phyloP scores from a whole-genome alignment of 805 yeast species.

The Sugiyamaella mastotermitis region DNA sequence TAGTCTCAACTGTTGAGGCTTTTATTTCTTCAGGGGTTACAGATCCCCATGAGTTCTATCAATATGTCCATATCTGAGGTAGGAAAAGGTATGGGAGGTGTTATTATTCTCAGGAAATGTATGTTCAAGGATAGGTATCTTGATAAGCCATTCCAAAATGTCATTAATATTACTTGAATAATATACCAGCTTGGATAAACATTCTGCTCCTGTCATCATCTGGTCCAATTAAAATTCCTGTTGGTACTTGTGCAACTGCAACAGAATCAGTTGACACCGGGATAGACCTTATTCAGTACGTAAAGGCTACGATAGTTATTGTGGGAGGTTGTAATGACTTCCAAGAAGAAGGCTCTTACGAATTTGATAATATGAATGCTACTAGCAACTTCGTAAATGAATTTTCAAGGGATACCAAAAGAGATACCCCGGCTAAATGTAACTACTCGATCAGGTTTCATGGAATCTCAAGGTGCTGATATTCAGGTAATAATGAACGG shows the following conservation, averaged over 20 bases:
- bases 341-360: constrained; percentile 98
- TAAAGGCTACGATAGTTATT: constrained; percentile 91
- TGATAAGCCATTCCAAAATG: constrained; percentile 94
- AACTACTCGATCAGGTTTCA: constrained; percentile 92
- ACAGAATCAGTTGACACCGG: constrained; percentile 96
- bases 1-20: constrained; percentile 94
- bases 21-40: constrained; percentile 90
- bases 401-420: constrained; percentile 87
- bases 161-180: constrained; percentile 95
- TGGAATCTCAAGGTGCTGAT: constrained; percentile 99
- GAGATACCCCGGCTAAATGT: constrained; percentile 99
- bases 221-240: constrained; percentile 99
- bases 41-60: constrained; percentile 97
- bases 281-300: constrained; percentile 85
- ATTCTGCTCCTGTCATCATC: constrained; percentile 97
- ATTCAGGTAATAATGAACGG: constrained; percentile 95
- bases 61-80: constrained; percentile 97
- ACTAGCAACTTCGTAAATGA: constrained; percentile 88
- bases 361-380: constrained; percentile 98
- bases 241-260: constrained; percentile 99
- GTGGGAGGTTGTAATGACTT: constrained; percentile 99
- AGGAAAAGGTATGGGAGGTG: constrained; percentile 99
- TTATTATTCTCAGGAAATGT: constrained; percentile 91
- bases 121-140: constrained; percentile 94
- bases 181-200: constrained; percentile 99